Evolutionary conservation across 23 red algal genomes (phyloP).

Genomic region (Pyropia yezoensis): DNA sequence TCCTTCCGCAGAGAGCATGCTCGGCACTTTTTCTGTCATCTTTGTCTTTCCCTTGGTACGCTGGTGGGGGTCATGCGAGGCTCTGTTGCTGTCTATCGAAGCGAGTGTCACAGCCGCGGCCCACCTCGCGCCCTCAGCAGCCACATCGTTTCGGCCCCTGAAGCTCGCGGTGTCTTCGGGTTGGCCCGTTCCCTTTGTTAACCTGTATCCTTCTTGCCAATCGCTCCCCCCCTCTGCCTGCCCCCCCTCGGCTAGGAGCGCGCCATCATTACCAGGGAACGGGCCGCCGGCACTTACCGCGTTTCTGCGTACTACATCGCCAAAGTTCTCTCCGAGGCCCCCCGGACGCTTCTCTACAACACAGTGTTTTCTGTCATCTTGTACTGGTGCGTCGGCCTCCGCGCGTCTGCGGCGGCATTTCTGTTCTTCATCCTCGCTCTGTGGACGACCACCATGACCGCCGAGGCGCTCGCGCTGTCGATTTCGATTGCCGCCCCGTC

Average conservation of each 20-base stretch:
- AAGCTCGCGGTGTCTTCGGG: too few relatives aligned
- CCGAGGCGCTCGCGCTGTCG: slow-evolving; percentile 68
- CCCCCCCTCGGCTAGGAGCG: slow-evolving; percentile 23
- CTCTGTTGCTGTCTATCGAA: too few relatives aligned
- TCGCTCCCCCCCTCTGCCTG: not conserved
- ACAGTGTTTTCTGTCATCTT: slow-evolving; percentile 54
- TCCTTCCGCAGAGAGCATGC: too few relatives aligned
- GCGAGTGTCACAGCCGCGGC: too few relatives aligned
- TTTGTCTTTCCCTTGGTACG: slow-evolving; percentile 71
- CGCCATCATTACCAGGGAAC: slow-evolving; percentile 73
- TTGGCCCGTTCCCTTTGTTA: too few relatives aligned
- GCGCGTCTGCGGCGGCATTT: slow-evolving; percentile 38
- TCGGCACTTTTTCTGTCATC: slow-evolving; percentile 55
- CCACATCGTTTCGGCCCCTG: too few relatives aligned
- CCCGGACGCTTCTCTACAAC: slow-evolving; percentile 57
- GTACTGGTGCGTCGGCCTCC: slow-evolving; percentile 89
- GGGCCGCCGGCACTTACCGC: slow-evolving; percentile 80
- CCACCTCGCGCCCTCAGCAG: too few relatives aligned
- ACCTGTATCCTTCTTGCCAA: too few relatives aligned
- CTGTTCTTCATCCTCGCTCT: slow-evolving; percentile 66
- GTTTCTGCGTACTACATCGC: slow-evolving; percentile 77
- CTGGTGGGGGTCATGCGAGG: too few relatives aligned
- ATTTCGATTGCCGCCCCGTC: slow-evolving; percentile 49
- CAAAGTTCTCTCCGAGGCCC: slow-evolving; percentile 69
- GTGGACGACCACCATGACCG: slow-evolving; percentile 43